Base-by-base conservation (phyloP, 148 eudicot genomes). In the Selenicereus undatus region DNA sequence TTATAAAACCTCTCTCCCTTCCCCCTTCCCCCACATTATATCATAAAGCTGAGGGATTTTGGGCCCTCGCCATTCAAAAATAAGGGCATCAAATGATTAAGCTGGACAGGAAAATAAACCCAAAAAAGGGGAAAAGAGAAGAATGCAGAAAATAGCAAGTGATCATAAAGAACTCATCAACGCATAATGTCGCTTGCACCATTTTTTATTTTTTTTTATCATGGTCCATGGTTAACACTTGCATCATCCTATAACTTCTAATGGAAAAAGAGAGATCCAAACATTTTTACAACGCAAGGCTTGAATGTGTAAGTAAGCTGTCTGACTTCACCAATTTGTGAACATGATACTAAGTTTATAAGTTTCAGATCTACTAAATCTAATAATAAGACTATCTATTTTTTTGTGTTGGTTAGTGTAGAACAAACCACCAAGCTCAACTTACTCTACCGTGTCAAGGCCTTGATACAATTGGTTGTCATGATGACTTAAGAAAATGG, bases 31-130 rank as follows among this genome's bases (percentile, higher is more conserved):
- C 56, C 17, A 10, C 11, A 0, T 51, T 14, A 9, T 14, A 60
- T 56, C 89, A 80, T 82, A 87, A 81, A 84, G 89, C 83, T 71
- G 78, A 78, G 78, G 84, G 87, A 84, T 89, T 65, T 87, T 84
- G 82, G 84, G 77, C 87, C 81, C 81, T 71, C 85, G 56, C 75
- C 82, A 82, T 82, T 82, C 78, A 58, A 66, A 81, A 70, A 64
- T 70, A 62, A 87, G 29, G 48, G 50, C 78, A 27, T n/a, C 54
- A 72, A 36, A 72, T 39, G 51, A 72, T 72, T 39, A 72, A 72
- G 26, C 21, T 72, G 24, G 75, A 24, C 50, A 6, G 3, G 24
- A 39, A 72, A 18, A 39, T 17, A 35, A 72, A 72, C 3, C n/a
- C 18, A 70, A 68, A 10, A 1, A 5, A 5, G 10, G 17, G 8